Evolutionary conservation across 2,329 filamentous ascomycete genomes (phyloP).

Genomic region (Ceratocystis destructans): DNA sequence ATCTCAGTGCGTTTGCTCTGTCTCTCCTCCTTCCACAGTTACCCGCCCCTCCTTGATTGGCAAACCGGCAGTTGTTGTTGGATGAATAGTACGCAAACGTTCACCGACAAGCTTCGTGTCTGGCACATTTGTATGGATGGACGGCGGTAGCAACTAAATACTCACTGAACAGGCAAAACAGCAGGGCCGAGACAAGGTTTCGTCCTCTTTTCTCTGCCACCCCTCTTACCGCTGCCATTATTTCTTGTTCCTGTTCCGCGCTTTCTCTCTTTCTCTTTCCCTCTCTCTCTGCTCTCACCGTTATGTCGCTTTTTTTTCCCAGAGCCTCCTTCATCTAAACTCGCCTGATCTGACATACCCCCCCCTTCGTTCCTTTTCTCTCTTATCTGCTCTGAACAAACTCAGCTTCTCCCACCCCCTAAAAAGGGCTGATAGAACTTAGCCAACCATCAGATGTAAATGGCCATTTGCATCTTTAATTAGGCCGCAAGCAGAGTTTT

Average conservation of each 20-base stretch:
- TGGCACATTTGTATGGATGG: conserved; percentile 5
- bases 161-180: not conserved
- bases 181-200: not conserved
- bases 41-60: too few relatives aligned
- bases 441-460: not conserved
- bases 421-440: not conserved
- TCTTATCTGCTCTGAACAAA: not conserved
- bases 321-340: not conserved
- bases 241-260: not conserved
- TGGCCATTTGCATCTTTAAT: not conserved
- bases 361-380: not conserved
- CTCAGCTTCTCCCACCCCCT: not conserved
- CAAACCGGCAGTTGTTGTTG: too few relatives aligned
- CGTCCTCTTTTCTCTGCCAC: not conserved
- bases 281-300: not conserved
- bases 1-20: too few relatives aligned
- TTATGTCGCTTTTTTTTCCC: not conserved
- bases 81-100: too few relatives aligned
- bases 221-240: not conserved
- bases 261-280: not conserved
- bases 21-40: too few relatives aligned
- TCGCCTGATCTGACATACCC: not conserved
- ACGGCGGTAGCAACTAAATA: not conserved
- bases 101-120: too few relatives aligned
- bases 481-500: not conserved